Evolutionary conservation across 495 filamentous ascomycete species (phyloP).

Genomic region (Trichoderma asperelloides): DNA sequence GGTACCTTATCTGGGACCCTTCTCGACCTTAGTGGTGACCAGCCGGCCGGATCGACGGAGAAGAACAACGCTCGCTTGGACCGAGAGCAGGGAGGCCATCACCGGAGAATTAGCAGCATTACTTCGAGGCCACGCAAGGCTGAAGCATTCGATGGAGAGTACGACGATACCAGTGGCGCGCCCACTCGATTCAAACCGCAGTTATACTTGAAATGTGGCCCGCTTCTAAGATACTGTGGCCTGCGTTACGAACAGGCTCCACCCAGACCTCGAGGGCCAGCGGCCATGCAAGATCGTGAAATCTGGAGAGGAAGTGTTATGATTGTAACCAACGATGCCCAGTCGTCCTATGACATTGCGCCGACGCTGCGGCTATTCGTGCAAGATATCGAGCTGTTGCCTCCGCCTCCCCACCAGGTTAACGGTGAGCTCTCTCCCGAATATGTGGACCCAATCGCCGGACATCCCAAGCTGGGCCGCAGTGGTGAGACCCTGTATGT

Average conservation of each 20-base stretch:
- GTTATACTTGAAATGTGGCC: constrained; percentile 81
- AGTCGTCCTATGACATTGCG: constrained; percentile 69
- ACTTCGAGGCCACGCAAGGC: constrained; percentile 28
- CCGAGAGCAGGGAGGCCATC: constrained; percentile 14
- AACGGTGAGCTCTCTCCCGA: constrained; percentile 63
- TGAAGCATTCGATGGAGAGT: constrained; percentile 40
- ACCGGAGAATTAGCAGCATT: constrained; percentile 29
- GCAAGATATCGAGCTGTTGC: constrained; percentile 75
- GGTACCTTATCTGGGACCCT: constrained; percentile 41
- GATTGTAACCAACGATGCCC: constrained; percentile 80
- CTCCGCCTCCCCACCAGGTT: constrained; percentile 66
- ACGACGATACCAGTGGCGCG: constrained; percentile 43
- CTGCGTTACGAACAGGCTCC: constrained; percentile 46
- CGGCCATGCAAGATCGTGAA: constrained; percentile 47
- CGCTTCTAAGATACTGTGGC: constrained; percentile 83
- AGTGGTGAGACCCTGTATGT: constrained; percentile 76
- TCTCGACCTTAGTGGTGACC: constrained; percentile 36
- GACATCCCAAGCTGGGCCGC: constrained; percentile 71
- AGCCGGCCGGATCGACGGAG: constrained; percentile 21
- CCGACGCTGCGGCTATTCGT: constrained; percentile 76
- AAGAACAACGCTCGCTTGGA: constrained; percentile 49
- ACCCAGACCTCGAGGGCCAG: constrained; percentile 22
- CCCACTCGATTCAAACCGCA: constrained; percentile 70
- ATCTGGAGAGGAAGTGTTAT: constrained; percentile 90
- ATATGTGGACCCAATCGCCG: constrained; percentile 84